Conservation (phyloP, 306 rosid species). For the Parietaria judaica region DNA sequence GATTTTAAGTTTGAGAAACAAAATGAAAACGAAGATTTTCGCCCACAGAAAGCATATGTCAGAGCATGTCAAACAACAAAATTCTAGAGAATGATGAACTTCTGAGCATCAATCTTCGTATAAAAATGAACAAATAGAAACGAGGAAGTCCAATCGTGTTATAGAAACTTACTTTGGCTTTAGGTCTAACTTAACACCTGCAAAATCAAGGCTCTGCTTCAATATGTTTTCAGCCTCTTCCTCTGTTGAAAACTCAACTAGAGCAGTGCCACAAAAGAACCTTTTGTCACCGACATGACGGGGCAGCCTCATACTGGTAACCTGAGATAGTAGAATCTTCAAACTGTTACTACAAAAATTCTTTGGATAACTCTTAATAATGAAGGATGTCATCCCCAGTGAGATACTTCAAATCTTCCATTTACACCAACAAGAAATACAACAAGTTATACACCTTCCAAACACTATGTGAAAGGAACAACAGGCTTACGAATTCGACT, state of each 20-base stretch:
- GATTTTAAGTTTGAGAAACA: neutral
- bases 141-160: no score
- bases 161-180: conserved; percentile 63
- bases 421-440: no score
- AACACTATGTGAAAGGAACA: no score
- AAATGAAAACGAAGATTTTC: neutral
- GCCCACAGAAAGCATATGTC: neutral
- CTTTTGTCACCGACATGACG: conserved; percentile 82
- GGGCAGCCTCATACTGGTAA: conserved; percentile 77
- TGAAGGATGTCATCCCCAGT: no score
- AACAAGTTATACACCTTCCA: no score
- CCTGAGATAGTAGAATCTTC: conserved; percentile 37
- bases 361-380: neutral
- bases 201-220: conserved; percentile 42
- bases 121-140: neutral
- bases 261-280: conserved; percentile 70
- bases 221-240: conserved; percentile 48
- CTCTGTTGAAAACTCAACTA: conserved; percentile 69
- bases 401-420: no score
- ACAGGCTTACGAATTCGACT: no score
- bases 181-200: conserved; percentile 53
- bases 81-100: neutral
- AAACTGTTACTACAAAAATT: neutral
- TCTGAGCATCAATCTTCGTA: neutral
- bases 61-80: neutral